phyloP scores from a whole-genome alignment of 208 protist genomes.

The Trypanosoma rangeli region DNA sequence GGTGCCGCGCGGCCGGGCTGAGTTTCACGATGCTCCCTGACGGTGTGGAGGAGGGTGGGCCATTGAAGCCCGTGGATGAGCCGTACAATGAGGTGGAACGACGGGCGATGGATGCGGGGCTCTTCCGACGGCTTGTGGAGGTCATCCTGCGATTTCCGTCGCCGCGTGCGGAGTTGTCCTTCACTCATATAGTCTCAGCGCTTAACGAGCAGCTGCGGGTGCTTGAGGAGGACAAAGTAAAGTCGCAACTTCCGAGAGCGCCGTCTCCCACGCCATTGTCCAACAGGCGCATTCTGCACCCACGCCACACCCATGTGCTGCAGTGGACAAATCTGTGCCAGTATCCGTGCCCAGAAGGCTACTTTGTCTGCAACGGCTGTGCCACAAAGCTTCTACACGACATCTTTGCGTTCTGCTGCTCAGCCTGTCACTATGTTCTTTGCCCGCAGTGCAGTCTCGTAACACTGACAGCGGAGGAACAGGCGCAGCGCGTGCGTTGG shows the following conservation, averaged over 20 bases:
- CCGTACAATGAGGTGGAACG: conserved; percentile 18
- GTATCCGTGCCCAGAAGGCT: conserved; percentile 41
- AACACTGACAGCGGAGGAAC: conserved; percentile 38
- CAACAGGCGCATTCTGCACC: conserved; percentile 46
- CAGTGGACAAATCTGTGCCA: conserved; percentile 55
- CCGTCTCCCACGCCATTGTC: conserved; percentile 18
- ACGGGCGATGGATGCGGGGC: conserved; percentile 5
- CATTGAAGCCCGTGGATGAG: conserved; percentile 26
- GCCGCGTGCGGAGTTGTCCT: conserved; percentile 15
- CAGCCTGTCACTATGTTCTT: conserved; percentile 63
- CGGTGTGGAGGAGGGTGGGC: conserved; percentile 33
- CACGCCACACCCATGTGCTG: conserved; percentile 68
- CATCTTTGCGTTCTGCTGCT: conserved; percentile 65
- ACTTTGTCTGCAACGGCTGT: conserved; percentile 61
- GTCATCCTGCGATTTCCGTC: conserved; percentile 23
- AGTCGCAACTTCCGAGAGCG: not conserved
- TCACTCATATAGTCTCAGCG: conserved; percentile 11
- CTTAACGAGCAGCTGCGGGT: conserved; percentile 19
- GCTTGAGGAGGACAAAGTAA: conserved; percentile 2
- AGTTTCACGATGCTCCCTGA: conserved; percentile 29
- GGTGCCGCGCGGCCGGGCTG: conserved; percentile 24
- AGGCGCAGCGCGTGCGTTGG: conserved; percentile 38
- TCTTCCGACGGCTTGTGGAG: conserved; percentile 28
- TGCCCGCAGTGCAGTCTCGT: conserved; percentile 68
- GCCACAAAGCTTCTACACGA: conserved; percentile 12